These are phyloP conservation scores for Camelina sativa DNA, from an alignment of 345 rosid genomes.

Conservation along the genomic window DNA sequence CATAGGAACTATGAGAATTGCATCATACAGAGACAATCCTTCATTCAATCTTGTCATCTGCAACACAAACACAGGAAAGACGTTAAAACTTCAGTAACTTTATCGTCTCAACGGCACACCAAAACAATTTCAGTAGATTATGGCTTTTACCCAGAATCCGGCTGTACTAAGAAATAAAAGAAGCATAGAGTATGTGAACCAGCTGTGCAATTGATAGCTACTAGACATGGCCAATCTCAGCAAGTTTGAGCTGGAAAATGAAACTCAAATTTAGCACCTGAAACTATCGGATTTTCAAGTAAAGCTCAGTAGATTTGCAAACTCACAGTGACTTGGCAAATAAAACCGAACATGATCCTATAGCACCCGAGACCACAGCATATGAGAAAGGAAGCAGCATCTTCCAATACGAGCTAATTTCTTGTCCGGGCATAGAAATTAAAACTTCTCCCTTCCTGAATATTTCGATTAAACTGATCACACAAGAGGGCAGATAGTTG, in stretches of 20 bases:
- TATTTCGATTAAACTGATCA: constrained; percentile 25
- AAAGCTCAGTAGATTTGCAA: not conserved
- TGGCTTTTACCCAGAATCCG: constrained; percentile 88
- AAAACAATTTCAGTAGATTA: constrained; percentile 35
- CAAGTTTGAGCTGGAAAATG: constrained; percentile 81
- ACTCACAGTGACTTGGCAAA: constrained; percentile 99
- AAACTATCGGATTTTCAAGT: not conserved
- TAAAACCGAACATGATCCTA: constrained; percentile 97
- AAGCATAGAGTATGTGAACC: constrained; percentile 98
- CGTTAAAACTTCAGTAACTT: constrained; percentile 27
- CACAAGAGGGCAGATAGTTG: not conserved
- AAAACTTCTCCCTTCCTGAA: constrained; percentile 92
- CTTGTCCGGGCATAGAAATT: constrained; percentile 68
- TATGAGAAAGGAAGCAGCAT: constrained; percentile 93
- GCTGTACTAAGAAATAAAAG: constrained; percentile 97
- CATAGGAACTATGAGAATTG: constrained; percentile 98
- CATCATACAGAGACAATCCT: constrained; percentile 89
- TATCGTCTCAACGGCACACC: constrained; percentile 1
- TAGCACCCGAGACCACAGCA: constrained; percentile 96
- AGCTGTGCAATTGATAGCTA: constrained; percentile 85
- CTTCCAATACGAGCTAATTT: constrained; percentile 79
- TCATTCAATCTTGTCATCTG: constrained; percentile 98
- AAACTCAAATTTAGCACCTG: constrained; percentile 28
- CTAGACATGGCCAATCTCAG: constrained; percentile 92
- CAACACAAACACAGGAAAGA: constrained; percentile 29